Evolutionary conservation across 1,139 yeast genomes (phyloP).

Genomic region (Candida tetrigidarum): DNA sequence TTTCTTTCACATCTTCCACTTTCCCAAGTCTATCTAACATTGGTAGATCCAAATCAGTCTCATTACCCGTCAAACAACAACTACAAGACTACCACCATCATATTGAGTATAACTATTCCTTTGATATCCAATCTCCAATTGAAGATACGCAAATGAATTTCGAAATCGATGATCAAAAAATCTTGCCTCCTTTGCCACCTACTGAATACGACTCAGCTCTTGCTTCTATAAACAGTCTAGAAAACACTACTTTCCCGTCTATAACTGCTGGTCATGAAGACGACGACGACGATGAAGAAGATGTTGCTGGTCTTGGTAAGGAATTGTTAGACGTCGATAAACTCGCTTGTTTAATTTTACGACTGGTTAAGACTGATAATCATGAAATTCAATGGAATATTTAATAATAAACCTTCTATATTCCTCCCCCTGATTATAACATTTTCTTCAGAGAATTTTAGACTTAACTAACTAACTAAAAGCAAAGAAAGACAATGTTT

Average conservation of each 20-base stretch:
- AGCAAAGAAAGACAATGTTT: too few relatives aligned
- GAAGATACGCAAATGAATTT: neutral
- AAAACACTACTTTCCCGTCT: neutral
- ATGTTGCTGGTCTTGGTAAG: neutral
- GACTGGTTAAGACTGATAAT: conserved; percentile 22
- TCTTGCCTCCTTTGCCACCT: conserved; percentile 14
- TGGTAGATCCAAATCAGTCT: conserved; percentile 4
- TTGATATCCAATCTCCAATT: conserved; percentile 3
- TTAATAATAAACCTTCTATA: conserved; percentile 11
- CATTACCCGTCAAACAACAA: neutral
- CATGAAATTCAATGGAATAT: conserved; percentile 24
- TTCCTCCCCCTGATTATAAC: too few relatives aligned
- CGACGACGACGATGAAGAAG: neutral
- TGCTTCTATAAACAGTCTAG: neutral
- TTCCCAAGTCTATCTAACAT: neutral
- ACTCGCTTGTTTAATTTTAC: conserved; percentile 24
- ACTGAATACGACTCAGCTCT: neutral
- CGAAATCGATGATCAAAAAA: conserved; percentile 7
- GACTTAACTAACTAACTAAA: too few relatives aligned
- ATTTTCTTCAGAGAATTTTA: neutral
- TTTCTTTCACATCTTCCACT: neutral
- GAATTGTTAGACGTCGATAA: conserved; percentile 17
- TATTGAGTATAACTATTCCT: neutral
- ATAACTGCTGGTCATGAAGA: neutral
- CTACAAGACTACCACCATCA: neutral